A percentile compares a stretch with the other conserved stretches of the same genome.
Conservation (phyloP, 768 basidiomycete species). For the Lentinula edodes region DNA sequence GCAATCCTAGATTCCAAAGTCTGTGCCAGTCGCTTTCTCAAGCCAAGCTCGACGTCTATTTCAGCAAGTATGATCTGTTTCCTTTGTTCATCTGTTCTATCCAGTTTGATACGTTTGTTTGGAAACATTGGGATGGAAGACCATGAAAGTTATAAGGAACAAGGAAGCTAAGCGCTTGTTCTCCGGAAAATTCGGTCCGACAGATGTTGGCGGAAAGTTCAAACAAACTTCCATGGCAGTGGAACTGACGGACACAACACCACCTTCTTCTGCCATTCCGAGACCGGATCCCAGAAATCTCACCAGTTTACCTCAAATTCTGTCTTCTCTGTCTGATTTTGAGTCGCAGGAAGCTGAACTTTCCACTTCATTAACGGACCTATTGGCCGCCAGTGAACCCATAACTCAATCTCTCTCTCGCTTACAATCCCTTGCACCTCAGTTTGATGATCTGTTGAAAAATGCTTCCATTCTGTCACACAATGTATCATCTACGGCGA, state of each 20-base stretch:
- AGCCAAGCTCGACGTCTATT: slow-evolving; percentile 41
- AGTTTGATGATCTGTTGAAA: slow-evolving; percentile 53
- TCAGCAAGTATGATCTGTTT: slow-evolving; percentile 17
- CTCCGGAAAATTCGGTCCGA: too few species aligned
- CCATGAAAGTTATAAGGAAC: not conserved
- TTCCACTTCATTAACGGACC: slow-evolving; percentile 62
- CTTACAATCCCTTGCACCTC: slow-evolving; percentile 54
- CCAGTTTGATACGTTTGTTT: slow-evolving; percentile 8
- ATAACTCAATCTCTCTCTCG: slow-evolving; percentile 57
- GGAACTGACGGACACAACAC: not conserved
- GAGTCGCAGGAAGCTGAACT: slow-evolving; percentile 77
- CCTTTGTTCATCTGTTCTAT: slow-evolving; percentile 5
- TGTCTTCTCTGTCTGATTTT: slow-evolving; percentile 68
- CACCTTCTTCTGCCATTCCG: not conserved
- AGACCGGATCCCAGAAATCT: slow-evolving; percentile 23
- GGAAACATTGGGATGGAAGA: not conserved
- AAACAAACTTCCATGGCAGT: not conserved
- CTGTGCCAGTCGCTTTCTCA: slow-evolving; percentile 34
- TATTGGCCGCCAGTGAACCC: slow-evolving; percentile 66
- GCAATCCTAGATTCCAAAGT: slow-evolving; percentile 40
- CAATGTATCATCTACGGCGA: slow-evolving; percentile 66
- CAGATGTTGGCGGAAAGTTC: too few species aligned
- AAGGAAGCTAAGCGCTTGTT: too few species aligned
- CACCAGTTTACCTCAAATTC: slow-evolving; percentile 61
- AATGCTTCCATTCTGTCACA: slow-evolving; percentile 51